Base-by-base conservation (phyloP, 805 yeast species). In the Saccharomycopsis capsularis region DNA sequence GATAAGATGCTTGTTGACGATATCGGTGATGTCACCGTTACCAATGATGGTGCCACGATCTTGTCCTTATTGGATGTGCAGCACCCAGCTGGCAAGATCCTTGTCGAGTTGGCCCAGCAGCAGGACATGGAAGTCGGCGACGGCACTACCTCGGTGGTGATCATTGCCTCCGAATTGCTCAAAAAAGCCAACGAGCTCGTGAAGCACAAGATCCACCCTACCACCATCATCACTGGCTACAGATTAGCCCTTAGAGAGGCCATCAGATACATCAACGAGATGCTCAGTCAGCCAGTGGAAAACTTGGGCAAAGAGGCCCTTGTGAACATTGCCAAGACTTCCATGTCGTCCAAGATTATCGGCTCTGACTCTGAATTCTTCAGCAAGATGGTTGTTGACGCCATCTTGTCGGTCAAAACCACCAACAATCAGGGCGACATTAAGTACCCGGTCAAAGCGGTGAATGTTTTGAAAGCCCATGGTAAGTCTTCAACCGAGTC, bases 1-100 rank as follows among this genome's bases (percentile, higher is more conserved):
- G 99, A 93, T 70, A 93, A 93, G 71, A 93, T 93, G 96, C 75
- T 93, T 42, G 99, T 93, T 36, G 99, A 93, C 67, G 99, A 93
- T 62, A 95, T 93, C 68, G 99, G 99, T 55, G 99, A 95, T 68
- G 97, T 93, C 41, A 90, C 96, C 4, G 97, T 93, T 44, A 93
- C 99, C 41, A 93, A 93, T 68, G 99, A 93, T 67, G 99, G 99
- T 57, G 99, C 99, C 52, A 93, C 99, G 3, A 93, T 93, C 60
- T 72, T 93, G 55, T 76, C 88, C 7, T 68, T 95, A 46, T 72
- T 93, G 56, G 99, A 93, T 63, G 98, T 93, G 45, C 96, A 93
- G 68, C 99, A 93, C 66, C 99, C 99, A 32, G 99, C 99, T 1
- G 99, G 98, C 16, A 91, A 89, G 69, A 93, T 93, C 59, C 72